Percentiles rank a stretch among this genome's conserved stretches.
phyloP scores from a whole-genome alignment of 768 basidiomycete species.

The Floccularia luteovirens region DNA sequence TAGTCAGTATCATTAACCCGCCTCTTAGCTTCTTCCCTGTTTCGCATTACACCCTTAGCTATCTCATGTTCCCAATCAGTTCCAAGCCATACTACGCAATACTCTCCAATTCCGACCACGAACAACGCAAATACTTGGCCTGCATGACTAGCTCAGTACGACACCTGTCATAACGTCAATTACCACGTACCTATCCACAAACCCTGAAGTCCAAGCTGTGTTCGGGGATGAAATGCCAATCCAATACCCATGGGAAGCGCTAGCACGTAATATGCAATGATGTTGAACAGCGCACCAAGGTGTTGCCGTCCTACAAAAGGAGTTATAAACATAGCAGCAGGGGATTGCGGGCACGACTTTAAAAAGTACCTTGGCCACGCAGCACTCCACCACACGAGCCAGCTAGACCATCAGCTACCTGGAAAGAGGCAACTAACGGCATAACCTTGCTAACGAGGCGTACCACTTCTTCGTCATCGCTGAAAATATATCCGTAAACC shows the following conservation, averaged over 20 bases:
- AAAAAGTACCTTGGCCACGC: conserved; percentile 70
- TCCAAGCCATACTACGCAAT: conserved; percentile 45
- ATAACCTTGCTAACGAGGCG: conserved; percentile 56
- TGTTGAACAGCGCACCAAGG: conserved; percentile 67
- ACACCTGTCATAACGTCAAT: conserved; percentile 21
- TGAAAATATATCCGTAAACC: conserved; percentile 66
- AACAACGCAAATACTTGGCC: conserved; percentile 72
- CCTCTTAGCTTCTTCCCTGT: conserved; percentile 38
- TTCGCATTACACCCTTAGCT: conserved; percentile 39
- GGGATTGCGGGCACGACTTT: no score
- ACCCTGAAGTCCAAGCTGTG: conserved; percentile 48
- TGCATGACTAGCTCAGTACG: no score
- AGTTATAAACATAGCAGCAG: neutral
- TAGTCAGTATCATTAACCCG: no score
- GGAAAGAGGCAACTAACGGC: conserved; percentile 69
- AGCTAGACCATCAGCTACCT: conserved; percentile 74
- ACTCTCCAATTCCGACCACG: conserved; percentile 64
- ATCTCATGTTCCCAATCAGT: conserved; percentile 65
- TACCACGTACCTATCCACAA: conserved; percentile 69
- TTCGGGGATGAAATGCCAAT: conserved; percentile 50
- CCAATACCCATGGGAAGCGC: conserved; percentile 75
- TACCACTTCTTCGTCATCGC: conserved; percentile 53
- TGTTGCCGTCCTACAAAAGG: conserved; percentile 49
- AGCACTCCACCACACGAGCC: conserved; percentile 66
- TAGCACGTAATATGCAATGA: conserved; percentile 71